Conservation (phyloP, 495 filamentous ascomycete genomes). For the Pseudevernia furfuracea region DNA sequence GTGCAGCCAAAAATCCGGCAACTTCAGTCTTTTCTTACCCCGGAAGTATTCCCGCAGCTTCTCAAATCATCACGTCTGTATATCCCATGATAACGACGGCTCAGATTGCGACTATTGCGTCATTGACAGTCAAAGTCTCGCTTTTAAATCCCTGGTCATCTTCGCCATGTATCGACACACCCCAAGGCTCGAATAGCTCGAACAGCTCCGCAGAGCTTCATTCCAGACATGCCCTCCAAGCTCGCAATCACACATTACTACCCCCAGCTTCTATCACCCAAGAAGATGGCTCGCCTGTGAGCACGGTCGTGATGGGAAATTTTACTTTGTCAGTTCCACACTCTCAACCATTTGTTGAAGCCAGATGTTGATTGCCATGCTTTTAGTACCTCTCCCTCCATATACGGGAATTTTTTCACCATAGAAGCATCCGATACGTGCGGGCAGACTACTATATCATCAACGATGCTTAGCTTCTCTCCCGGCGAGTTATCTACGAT, state of each 20-base stretch:
- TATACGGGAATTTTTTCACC: not conserved
- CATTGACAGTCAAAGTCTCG: not conserved
- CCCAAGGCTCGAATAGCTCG: no score
- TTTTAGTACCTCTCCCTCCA: not conserved
- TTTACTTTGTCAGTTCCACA: not conserved
- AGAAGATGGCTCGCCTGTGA: no score
- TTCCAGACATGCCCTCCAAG: not conserved
- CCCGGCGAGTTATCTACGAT: constrained; percentile 9
- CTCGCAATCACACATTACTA: not conserved
- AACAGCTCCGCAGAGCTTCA: no score
- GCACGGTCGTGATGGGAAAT: not conserved
- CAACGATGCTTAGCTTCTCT: constrained; percentile 7
- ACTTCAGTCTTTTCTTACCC: no score
- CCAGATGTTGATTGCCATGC: no score
- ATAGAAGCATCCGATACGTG: constrained; percentile 1
- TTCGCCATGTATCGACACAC: no score
- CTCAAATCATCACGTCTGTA: no score
- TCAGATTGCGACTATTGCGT: not conserved
- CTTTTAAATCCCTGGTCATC: not conserved
- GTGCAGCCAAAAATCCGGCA: no score
- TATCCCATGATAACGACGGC: not conserved
- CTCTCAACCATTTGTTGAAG: not conserved
- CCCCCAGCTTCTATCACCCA: not conserved
- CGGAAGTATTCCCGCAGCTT: no score
- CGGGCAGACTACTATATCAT: constrained; percentile 4